A percentile compares a stretch with the other conserved stretches of the same genome.
Conservation (phyloP, 164 flowering plant species). For the Kalanchoe fedtschenkoi region DNA sequence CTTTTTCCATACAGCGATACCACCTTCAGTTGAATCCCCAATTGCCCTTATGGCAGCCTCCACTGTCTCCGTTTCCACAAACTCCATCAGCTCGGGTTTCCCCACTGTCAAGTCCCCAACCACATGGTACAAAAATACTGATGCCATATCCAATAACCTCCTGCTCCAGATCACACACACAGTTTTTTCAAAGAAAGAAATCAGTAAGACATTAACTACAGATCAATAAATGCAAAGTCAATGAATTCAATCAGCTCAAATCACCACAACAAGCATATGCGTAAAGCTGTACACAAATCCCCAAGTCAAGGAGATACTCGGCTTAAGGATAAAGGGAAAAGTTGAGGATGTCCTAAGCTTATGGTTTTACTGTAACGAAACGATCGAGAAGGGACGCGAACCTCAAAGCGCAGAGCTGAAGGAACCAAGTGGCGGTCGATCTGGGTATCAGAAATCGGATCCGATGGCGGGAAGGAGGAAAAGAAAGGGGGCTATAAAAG, state of each 20-base stretch:
- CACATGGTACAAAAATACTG: constrained; percentile 83
- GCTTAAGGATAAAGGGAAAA: too few relatives aligned
- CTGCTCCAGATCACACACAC: neutral
- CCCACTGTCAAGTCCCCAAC: constrained; percentile 97
- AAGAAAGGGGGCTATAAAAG: constrained; percentile 31
- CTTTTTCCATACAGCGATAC: constrained; percentile 83
- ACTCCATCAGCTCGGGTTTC: constrained; percentile 82
- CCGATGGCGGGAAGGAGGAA: neutral
- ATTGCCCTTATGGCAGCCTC: constrained; percentile 76
- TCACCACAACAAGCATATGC: too few relatives aligned
- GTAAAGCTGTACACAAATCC: neutral
- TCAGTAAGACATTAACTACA: neutral
- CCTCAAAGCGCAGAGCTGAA: neutral
- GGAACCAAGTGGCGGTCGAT: too few relatives aligned
- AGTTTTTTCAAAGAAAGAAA: neutral
- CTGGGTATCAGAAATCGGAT: too few relatives aligned
- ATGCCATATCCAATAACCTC: constrained; percentile 40
- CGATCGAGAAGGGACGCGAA: neutral
- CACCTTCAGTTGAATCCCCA: constrained; percentile 76
- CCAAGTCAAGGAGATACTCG: too few relatives aligned
- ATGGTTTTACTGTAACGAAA: too few relatives aligned
- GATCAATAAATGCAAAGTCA: neutral
- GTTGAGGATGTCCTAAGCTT: too few relatives aligned
- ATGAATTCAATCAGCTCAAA: neutral
- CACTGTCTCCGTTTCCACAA: constrained; percentile 65